Evolutionary conservation across 768 basidiomycete species (phyloP), one percentile per base, ranked within the genome.

Genomic region (Tephrocybe rancida): DNA sequence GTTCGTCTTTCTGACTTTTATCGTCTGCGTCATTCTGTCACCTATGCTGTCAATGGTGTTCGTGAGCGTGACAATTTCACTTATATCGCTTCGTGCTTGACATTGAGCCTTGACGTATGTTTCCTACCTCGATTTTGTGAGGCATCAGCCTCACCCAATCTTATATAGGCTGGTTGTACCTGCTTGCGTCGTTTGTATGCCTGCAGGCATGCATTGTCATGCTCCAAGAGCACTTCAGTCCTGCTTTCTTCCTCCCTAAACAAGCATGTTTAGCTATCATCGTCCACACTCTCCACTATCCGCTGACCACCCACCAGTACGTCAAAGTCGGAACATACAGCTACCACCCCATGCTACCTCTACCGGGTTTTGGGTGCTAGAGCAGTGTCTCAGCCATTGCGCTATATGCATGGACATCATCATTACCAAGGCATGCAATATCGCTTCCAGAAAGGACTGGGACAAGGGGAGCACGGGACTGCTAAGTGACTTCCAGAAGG

Each of bases 361-460:
- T 81, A 1, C 77, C 86, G 0, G 90, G 92, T 63, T 66, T 87
- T 0, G 92, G 94, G 79, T 88, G 2, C 85, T 87, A 1, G 87
- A 87, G 41, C 84, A 87, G 58, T 81, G 87, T 2, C 72, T 92
- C 14, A 92, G 90, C 6, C 91, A 95, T 64, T 97, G 94, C 61
- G 84, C 92, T 5, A 95, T 97, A 48, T 96, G 94, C 63, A 95
- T 96, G 92, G 94, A 96, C 53, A 79, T 84, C 5, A 95, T 95
- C 57, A 63, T 82, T 35, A 64, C 81, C 35, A 80, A 84, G n/a
- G n/a, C n/a, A n/a, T n/a, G 73, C 39, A 73, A 68, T 7, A 61
- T 70, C 18, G 72, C 61, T 24, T 64, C 66, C 6, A 70, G 73
- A 71, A 75, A 61, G 65, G 65, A 52, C 58, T 63, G 49, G 60